phyloP scores from a whole-genome alignment of 2,329 filamentous ascomycete species.

The Ceratocystis ficicola region DNA sequence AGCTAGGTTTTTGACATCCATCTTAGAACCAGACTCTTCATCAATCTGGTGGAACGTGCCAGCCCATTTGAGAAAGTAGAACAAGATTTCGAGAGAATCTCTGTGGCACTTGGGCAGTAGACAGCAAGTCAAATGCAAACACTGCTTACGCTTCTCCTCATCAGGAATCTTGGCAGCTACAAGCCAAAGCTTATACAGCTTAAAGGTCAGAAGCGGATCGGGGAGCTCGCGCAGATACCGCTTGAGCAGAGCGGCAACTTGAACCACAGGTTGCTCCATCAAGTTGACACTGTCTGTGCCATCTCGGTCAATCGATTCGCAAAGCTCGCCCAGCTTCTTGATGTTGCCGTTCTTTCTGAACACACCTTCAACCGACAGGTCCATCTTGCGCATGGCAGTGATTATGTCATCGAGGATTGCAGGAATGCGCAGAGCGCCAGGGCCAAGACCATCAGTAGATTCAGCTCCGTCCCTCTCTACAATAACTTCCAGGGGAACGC shows the following conservation, averaged over 20 bases:
- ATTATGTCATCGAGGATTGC: slow-evolving; percentile 93
- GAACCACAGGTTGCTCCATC: slow-evolving; percentile 78
- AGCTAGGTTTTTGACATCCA: slow-evolving; percentile 95
- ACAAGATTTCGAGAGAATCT: slow-evolving; percentile 88
- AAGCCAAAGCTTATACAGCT: slow-evolving; percentile 83
- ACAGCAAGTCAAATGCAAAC: slow-evolving; percentile 84
- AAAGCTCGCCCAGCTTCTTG: slow-evolving; percentile 75
- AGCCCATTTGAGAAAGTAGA: slow-evolving; percentile 94
- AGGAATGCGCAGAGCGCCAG: slow-evolving; percentile 78
- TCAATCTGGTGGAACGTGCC: slow-evolving; percentile 95
- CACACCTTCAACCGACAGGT: slow-evolving; percentile 95
- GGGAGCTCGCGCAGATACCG: slow-evolving; percentile 90
- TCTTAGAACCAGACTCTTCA: slow-evolving; percentile 93
- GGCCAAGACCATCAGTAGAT: slow-evolving; percentile 93
- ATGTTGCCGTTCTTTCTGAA: slow-evolving; percentile 99
- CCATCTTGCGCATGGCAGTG: slow-evolving; percentile 93
- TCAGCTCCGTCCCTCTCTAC: slow-evolving; percentile 91
- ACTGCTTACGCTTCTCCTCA: slow-evolving; percentile 65
- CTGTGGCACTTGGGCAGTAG: slow-evolving; percentile 83
- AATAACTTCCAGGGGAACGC: slow-evolving; percentile 74
- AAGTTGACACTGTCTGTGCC: slow-evolving; percentile 79
- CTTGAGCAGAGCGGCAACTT: slow-evolving; percentile 85
- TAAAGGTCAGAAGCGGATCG: slow-evolving; percentile 88
- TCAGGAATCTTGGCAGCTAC: slow-evolving; percentile 79
- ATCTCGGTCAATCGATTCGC: slow-evolving; percentile 73